Conservation (phyloP, 495 filamentous ascomycete genomes). For the Podospora pseudocomata region DNA sequence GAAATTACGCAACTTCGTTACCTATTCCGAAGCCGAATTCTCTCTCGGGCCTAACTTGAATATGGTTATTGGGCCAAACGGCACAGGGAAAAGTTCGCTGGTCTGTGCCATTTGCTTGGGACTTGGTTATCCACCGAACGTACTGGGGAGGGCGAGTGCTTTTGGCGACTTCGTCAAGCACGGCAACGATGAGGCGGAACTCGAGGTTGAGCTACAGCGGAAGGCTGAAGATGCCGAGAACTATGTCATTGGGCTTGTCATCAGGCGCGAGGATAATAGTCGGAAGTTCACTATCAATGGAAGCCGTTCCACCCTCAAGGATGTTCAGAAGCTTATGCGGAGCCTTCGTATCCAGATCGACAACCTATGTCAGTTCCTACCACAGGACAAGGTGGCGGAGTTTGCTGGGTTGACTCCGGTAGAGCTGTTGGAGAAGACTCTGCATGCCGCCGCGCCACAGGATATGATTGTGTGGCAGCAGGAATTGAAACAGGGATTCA, state of each 20-base stretch:
- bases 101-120: slow-evolving; percentile 97
- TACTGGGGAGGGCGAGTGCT: slow-evolving; percentile 83
- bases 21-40: slow-evolving; percentile 87
- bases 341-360: slow-evolving; percentile 87
- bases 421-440: slow-evolving; percentile 82
- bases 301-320: slow-evolving; percentile 50
- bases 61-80: slow-evolving; percentile 98
- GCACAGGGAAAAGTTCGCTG: slow-evolving; percentile 94
- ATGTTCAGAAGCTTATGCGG: slow-evolving; percentile 60
- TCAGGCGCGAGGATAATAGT: slow-evolving; percentile 77
- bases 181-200: slow-evolving; percentile 67
- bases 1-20: slow-evolving; percentile 87
- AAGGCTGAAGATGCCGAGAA: slow-evolving; percentile 53
- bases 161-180: slow-evolving; percentile 92
- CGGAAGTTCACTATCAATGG: slow-evolving; percentile 70
- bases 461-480: slow-evolving; percentile 79
- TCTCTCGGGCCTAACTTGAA: slow-evolving; percentile 88
- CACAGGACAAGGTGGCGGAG: slow-evolving; percentile 92
- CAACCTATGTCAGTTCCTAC: slow-evolving; percentile 96
- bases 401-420: slow-evolving; percentile 82
- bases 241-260: slow-evolving; percentile 67
- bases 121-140: slow-evolving; percentile 75
- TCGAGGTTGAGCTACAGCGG: slow-evolving; percentile 84
- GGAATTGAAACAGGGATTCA: slow-evolving; percentile 64
- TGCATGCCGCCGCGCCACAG: slow-evolving; percentile 76